Conservation (phyloP, 768 basidiomycete species). For the Paxillus ammoniavirescens region DNA sequence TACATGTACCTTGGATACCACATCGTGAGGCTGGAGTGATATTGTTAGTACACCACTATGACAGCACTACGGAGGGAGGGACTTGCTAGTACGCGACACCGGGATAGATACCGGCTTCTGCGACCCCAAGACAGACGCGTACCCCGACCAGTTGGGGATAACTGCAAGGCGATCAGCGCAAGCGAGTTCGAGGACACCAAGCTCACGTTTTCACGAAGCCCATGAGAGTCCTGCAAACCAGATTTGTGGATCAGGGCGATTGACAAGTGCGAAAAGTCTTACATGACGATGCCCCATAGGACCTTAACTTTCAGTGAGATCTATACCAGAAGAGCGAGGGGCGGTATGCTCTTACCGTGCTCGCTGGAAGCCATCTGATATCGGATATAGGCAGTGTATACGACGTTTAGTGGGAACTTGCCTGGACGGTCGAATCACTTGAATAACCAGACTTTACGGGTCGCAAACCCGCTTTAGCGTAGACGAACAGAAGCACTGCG, state of each 20-base stretch:
- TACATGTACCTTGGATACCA: conserved; percentile 63
- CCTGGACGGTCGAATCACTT: conserved; percentile 61
- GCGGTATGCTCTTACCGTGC: conserved; percentile 41
- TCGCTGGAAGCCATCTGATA: conserved; percentile 57
- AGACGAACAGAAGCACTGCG: neutral
- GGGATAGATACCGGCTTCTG: conserved; percentile 69
- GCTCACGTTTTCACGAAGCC: conserved; percentile 62
- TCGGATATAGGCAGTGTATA: neutral
- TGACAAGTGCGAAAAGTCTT: conserved; percentile 9
- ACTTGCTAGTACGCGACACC: conserved; percentile 67
- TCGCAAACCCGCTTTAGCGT: neutral
- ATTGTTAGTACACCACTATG: neutral
- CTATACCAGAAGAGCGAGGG: neutral
- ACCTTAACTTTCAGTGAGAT: conserved; percentile 34
- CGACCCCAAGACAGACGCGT: conserved; percentile 55
- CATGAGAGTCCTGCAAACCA: conserved; percentile 50
- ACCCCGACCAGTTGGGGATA: conserved; percentile 58
- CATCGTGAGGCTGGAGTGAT: conserved; percentile 44
- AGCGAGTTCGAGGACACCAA: neutral
- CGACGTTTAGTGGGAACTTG: conserved; percentile 17
- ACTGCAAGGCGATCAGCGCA: conserved; percentile 29
- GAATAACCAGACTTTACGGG: conserved; percentile 37
- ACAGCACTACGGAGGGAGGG: neutral
- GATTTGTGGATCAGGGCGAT: neutral
- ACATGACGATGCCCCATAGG: conserved; percentile 64